These are phyloP conservation scores for Solanum chiquidenum DNA, from an alignment of 257 asterid species.

Conservation along the genomic window DNA sequence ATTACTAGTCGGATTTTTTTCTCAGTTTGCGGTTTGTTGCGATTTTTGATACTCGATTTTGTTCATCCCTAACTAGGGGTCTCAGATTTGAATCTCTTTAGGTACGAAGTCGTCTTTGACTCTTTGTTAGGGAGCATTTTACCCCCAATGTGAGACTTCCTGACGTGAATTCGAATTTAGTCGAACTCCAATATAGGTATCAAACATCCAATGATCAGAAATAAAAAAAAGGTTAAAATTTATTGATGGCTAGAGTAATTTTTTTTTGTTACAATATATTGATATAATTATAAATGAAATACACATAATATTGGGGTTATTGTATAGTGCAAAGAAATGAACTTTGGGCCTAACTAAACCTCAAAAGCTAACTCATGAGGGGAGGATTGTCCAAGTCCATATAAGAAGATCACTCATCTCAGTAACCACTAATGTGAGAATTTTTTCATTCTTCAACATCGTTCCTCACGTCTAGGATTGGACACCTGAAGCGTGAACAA, in stretches of 20 bases:
- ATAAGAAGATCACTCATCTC: too few relatives aligned
- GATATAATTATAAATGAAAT: not conserved
- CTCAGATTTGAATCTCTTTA: not conserved
- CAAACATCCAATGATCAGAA: not conserved
- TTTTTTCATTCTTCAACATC: too few relatives aligned
- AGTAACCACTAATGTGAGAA: not conserved
- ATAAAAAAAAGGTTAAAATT: not conserved
- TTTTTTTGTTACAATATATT: not conserved
- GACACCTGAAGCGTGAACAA: not conserved
- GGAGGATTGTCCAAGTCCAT: too few relatives aligned
- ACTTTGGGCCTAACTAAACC: too few relatives aligned
- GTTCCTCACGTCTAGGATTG: not conserved
- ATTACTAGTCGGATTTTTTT: too few relatives aligned
- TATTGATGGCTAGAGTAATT: not conserved
- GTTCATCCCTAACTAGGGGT: too few relatives aligned
- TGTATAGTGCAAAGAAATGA: not conserved
- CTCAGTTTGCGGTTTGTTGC: too few relatives aligned
- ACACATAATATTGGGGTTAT: not conserved
- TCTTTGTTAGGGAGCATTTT: too few relatives aligned
- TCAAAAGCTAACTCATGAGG: not conserved
- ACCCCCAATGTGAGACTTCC: not conserved
- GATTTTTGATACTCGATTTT: too few relatives aligned
- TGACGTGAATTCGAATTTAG: not conserved
- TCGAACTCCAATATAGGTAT: not conserved
- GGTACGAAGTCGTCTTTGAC: not conserved